Base-by-base conservation (phyloP, 169 alveolate species). In the Cyclospora cayetanensis region DNA sequence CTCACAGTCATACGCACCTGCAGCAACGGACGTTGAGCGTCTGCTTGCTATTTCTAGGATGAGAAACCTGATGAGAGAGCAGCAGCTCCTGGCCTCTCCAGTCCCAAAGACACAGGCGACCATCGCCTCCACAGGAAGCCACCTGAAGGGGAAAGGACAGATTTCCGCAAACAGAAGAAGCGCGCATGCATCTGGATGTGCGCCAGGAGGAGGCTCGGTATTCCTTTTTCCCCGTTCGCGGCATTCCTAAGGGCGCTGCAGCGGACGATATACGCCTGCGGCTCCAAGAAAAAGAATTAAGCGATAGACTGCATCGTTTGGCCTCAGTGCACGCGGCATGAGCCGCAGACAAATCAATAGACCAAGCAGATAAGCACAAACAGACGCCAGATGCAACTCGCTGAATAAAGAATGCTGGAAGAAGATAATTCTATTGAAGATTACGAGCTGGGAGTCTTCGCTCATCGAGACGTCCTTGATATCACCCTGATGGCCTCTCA, bases 381-480 rank as follows among this genome's bases (percentile, higher is more conserved):
- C n/a, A n/a, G n/a, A n/a, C n/a, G n/a, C n/a, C n/a, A n/a, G n/a
- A n/a, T n/a, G n/a, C n/a, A n/a, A n/a, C n/a, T n/a, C n/a, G n/a
- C n/a, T n/a, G n/a, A n/a, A n/a, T n/a, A n/a, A n/a, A n/a, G n/a
- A n/a, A n/a, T n/a, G n/a, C n/a, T n/a, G n/a, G n/a, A n/a, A n/a
- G n/a, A n/a, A n/a, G n/a, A n/a, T n/a, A n/a, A n/a, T n/a, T n/a
- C n/a, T n/a, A n/a, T n/a, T n/a, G n/a, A n/a, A n/a, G n/a, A n/a
- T n/a, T 66, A 85, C 92, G 27, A 85, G 74, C n/a, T 65, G 52
- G 85, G 27, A 63, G 84, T 85, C 92, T 46, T 76, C 43, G 84
- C 92, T 85, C 41, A 85, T 66, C 29, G 84, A 65, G 74, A 76
- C 76, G 53, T 85, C 92, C 34, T 66, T 85, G 25, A 85, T 66